A percentile compares a stretch with the other conserved stretches of the same genome.
phyloP scores from a whole-genome alignment of 345 rosid genomes.

The Garcia nutans region DNA sequence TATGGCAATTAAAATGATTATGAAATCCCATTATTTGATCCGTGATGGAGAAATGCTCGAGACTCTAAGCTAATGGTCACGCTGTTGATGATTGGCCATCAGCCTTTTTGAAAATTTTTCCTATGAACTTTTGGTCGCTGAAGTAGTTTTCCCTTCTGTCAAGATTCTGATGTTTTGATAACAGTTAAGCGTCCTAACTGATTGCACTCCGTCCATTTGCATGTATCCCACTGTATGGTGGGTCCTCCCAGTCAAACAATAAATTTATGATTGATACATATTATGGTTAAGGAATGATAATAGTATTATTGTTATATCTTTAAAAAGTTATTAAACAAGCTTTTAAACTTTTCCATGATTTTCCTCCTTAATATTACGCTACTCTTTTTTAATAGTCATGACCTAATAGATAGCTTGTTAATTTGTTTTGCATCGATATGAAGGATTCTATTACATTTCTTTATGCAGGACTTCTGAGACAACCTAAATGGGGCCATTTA shows the following conservation, averaged over 20 bases:
- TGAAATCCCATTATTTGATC: neutral
- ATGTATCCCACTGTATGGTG: slow-evolving; percentile 12
- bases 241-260: slow-evolving; percentile 11
- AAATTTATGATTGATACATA: neutral
- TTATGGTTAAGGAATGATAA: neutral
- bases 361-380: neutral
- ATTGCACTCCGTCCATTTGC: slow-evolving; percentile 10
- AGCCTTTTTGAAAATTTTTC: neutral
- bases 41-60: neutral
- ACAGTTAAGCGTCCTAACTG: slow-evolving; percentile 10
- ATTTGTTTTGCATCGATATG: slow-evolving; percentile 8
- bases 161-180: slow-evolving; percentile 14
- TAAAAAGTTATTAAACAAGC: neutral
- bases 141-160: neutral
- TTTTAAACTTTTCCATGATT: neutral
- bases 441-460: slow-evolving; percentile 10
- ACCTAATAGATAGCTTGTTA: neutral
- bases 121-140: neutral
- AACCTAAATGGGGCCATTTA: slow-evolving; percentile 99
- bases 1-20: neutral
- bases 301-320: neutral
- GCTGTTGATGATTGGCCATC: neutral
- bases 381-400: neutral
- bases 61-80: neutral
- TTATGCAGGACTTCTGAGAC: slow-evolving; percentile 71